Conservation (phyloP, 495 filamentous ascomycete genomes). For the Aspergillus sclerotiicarbonarius region DNA sequence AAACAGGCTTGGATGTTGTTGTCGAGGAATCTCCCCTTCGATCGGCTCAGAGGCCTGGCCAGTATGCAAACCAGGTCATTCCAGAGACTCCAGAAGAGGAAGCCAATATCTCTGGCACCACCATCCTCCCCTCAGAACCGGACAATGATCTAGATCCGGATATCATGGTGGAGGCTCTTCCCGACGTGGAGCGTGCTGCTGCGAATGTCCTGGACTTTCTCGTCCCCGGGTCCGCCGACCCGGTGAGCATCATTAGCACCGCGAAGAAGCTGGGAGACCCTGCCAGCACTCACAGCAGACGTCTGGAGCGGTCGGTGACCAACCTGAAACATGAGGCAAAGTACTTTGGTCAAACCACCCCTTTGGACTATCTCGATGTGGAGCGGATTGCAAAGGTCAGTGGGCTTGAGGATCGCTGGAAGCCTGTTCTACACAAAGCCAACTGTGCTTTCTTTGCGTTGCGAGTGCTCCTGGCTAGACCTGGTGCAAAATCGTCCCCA, state of each 20-base stretch:
- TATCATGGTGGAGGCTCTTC: slow-evolving; percentile 35
- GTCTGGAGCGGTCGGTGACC: slow-evolving; percentile 17
- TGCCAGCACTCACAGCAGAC: slow-evolving; percentile 28
- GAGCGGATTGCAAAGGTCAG: slow-evolving; percentile 14
- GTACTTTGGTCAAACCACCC: slow-evolving; percentile 21
- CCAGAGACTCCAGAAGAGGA: slow-evolving; percentile 36
- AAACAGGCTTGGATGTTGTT: slow-evolving; percentile 14
- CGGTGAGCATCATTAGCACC: slow-evolving; percentile 23
- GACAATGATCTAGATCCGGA: slow-evolving; percentile 26
- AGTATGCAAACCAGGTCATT: slow-evolving; percentile 11
- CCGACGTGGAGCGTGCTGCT: slow-evolving; percentile 30
- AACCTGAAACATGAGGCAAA: slow-evolving; percentile 26
- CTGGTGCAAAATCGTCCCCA: slow-evolving; percentile 14
- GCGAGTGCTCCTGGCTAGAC: slow-evolving; percentile 28
- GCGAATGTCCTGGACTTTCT: slow-evolving; percentile 29
- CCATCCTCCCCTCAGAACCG: slow-evolving; percentile 30
- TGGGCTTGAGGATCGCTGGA: slow-evolving; percentile 20
- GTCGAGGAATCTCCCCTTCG: slow-evolving; percentile 20
- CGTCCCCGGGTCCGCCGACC: slow-evolving; percentile 21
- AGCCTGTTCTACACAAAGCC: slow-evolving; percentile 30
- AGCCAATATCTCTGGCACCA: slow-evolving; percentile 42
- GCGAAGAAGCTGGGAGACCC: slow-evolving; percentile 27
- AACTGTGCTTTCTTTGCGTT: slow-evolving; percentile 41
- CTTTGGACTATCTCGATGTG: slow-evolving; percentile 28
- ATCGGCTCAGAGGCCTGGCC: slow-evolving; percentile 7